phyloP scores from a whole-genome alignment of 306 rosid genomes.

The Trifolium fragiferum region DNA sequence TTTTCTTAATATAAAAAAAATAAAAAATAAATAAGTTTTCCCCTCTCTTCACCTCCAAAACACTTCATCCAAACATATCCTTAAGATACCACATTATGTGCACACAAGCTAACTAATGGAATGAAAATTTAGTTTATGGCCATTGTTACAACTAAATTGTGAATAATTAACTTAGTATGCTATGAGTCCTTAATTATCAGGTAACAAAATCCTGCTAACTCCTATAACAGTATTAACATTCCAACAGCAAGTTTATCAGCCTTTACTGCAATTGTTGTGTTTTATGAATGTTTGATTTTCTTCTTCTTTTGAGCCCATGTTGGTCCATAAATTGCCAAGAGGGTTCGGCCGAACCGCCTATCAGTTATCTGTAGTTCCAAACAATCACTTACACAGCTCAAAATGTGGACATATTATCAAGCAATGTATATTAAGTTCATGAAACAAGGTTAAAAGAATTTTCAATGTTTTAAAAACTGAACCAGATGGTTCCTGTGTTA shows the following conservation, averaged over 20 bases:
- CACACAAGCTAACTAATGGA: not conserved
- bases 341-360: slow-evolving; percentile 85
- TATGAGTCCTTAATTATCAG: not conserved
- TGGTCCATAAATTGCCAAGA: slow-evolving; percentile 91
- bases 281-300: slow-evolving; percentile 46
- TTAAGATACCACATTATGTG: too few relatives aligned
- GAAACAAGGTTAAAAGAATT: slow-evolving; percentile 5
- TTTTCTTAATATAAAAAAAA: too few relatives aligned
- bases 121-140: not conserved
- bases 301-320: slow-evolving; percentile 91
- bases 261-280: slow-evolving; percentile 40
- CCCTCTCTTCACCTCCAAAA: too few relatives aligned
- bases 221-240: slow-evolving; percentile 33
- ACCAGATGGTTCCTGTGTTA: not conserved
- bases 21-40: too few relatives aligned
- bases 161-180: not conserved
- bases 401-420: slow-evolving; percentile 13
- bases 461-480: not conserved
- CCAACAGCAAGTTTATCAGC: slow-evolving; percentile 40
- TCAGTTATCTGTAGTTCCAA: slow-evolving; percentile 74
- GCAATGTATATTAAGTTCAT: slow-evolving; percentile 20
- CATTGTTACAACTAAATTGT: not conserved
- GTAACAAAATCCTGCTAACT: slow-evolving; percentile 14
- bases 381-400: slow-evolving; percentile 37
- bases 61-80: too few relatives aligned